These are phyloP conservation scores for Salpingoeca rosetta DNA, from an alignment of 78 protist genomes.

Conservation along the genomic window DNA sequence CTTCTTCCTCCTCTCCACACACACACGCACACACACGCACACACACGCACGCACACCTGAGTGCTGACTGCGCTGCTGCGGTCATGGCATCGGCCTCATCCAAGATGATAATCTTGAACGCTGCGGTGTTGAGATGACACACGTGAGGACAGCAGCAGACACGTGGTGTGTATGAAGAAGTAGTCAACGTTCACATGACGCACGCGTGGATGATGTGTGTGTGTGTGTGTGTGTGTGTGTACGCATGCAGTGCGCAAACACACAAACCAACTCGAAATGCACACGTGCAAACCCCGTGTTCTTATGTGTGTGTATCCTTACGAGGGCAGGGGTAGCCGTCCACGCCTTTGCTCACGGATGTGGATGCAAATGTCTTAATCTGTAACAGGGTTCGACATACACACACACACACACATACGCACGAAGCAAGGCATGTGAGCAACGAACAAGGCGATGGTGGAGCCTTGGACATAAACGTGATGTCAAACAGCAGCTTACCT, in stretches of 20 bases:
- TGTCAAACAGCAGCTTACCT: conserved; percentile 6
- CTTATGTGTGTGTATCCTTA: neutral
- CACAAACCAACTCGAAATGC: neutral
- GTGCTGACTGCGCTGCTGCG: conserved; percentile 78
- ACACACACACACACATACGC: neutral
- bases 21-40: too few relatives aligned
- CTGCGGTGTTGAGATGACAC: conserved; percentile 16
- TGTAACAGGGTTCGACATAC: neutral
- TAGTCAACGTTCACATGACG: too few relatives aligned
- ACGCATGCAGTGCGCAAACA: neutral
- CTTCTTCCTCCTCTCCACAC: too few relatives aligned
- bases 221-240: too few relatives aligned
- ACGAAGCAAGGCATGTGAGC: too few relatives aligned
- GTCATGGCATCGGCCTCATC: conserved; percentile 96
- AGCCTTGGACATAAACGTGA: neutral
- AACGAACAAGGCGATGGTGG: too few relatives aligned
- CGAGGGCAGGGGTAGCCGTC: neutral
- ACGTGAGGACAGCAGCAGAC: too few relatives aligned
- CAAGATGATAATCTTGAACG: conserved; percentile 77
- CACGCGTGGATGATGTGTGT: too few relatives aligned
- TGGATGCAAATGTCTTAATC: neutral
- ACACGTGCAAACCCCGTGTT: too few relatives aligned
- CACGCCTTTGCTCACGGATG: conserved; percentile 26
- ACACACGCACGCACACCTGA: too few relatives aligned
- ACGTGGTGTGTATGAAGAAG: too few relatives aligned